Conservation (phyloP, 805 yeast species). For the Suhomyces sp. region DNA sequence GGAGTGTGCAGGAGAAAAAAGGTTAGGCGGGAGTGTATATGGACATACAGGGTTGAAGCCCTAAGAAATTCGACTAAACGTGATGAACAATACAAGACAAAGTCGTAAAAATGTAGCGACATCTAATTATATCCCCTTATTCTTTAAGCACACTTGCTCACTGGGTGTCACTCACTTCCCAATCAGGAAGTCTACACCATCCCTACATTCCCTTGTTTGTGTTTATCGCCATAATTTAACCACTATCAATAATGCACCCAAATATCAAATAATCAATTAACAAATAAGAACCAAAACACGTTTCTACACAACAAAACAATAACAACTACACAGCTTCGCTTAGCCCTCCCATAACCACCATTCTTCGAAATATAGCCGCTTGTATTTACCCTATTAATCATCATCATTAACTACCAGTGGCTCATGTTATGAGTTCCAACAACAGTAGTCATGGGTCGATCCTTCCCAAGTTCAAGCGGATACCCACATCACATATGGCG, state of each 20-base stretch:
- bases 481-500: constrained; percentile 5
- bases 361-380: too few species aligned
- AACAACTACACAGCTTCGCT: not conserved
- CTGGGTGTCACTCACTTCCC: constrained; percentile 5
- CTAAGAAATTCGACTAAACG: not conserved
- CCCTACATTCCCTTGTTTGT: constrained; percentile 2
- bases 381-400: too few species aligned
- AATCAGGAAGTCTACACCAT: constrained; percentile 8
- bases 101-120: too few species aligned
- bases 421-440: constrained; percentile 5
- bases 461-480: constrained; percentile 8
- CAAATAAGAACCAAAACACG: too few species aligned
- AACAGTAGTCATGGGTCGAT: constrained; percentile 4
- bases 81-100: too few species aligned
- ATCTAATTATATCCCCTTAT: too few species aligned
- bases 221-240: too few species aligned
- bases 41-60: constrained; percentile 7
- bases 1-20: too few species aligned
- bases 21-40: not conserved
- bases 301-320: not conserved
- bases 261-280: too few species aligned
- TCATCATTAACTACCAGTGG: not conserved
- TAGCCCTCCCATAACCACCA: too few species aligned
- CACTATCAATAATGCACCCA: too few species aligned
- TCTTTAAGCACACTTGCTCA: too few species aligned